These are phyloP conservation scores for Penicillium thymicola DNA, from an alignment of 2,329 filamentous ascomycete species.

Conservation along the genomic window DNA sequence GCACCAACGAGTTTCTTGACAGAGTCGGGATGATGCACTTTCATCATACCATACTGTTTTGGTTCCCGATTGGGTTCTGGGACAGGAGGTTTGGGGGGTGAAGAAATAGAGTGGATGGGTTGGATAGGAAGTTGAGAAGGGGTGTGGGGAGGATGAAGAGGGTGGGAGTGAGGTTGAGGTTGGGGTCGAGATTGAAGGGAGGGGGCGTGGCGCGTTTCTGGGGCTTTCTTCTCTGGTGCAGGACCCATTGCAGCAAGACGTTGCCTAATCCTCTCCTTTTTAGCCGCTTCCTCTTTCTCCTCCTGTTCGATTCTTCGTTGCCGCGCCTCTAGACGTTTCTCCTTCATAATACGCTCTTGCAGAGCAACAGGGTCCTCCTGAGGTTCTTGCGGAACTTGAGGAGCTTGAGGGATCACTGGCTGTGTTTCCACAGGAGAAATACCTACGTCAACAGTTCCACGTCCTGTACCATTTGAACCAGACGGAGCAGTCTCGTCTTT, in stretches of 20 bases:
- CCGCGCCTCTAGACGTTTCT: slow-evolving; percentile 56
- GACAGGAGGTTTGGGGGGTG: slow-evolving; percentile 58
- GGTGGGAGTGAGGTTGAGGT: slow-evolving; percentile 23
- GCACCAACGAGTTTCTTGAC: slow-evolving; percentile 46
- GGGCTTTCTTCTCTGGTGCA: slow-evolving; percentile 34
- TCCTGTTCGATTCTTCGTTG: slow-evolving; percentile 54
- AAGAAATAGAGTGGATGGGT: slow-evolving; percentile 35
- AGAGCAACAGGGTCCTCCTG: slow-evolving; percentile 47
- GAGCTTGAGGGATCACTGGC: slow-evolving; percentile 10
- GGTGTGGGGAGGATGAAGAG: slow-evolving; percentile 1
- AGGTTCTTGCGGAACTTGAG: slow-evolving; percentile 20
- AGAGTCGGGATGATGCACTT: slow-evolving; percentile 56
- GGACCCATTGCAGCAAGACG: slow-evolving; percentile 55
- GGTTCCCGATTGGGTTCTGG: slow-evolving; percentile 56
- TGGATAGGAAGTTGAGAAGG: slow-evolving; percentile 4
- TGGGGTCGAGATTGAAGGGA: slow-evolving; percentile 16
- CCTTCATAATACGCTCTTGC: slow-evolving; percentile 60
- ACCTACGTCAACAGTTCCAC: slow-evolving; percentile 27
- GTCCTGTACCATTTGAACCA: slow-evolving; percentile 31
- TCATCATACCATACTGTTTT: slow-evolving; percentile 62
- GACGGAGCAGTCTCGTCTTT: slow-evolving; percentile 21
- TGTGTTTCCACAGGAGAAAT: slow-evolving; percentile 26
- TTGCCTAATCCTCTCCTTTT: slow-evolving; percentile 55
- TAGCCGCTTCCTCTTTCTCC: slow-evolving; percentile 55
- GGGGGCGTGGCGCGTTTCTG: slow-evolving; percentile 30